Conservation (phyloP, 495 filamentous ascomycete species). For the Xylaria longipes region DNA sequence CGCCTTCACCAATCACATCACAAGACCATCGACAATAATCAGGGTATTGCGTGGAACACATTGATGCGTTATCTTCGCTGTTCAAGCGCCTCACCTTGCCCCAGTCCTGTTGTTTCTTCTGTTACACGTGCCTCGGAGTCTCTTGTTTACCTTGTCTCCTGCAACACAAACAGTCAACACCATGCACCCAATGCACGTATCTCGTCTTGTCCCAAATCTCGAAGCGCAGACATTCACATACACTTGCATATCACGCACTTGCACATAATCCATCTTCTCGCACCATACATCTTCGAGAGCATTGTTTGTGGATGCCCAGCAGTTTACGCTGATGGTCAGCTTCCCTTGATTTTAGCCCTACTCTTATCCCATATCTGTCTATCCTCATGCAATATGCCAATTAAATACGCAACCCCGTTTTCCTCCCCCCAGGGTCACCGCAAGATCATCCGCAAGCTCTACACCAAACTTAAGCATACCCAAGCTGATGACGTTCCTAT, state of each 20-base stretch:
- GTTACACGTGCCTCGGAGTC: neutral
- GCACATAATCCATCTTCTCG: neutral
- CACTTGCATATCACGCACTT: neutral
- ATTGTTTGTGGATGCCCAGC: neutral
- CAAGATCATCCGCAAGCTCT: conserved; percentile 19
- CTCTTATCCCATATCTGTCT: neutral
- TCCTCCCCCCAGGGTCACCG: conserved; percentile 20
- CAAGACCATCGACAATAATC: neutral
- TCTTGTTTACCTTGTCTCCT: neutral
- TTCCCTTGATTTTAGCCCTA: neutral
- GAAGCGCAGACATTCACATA: neutral
- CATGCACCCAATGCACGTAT: conserved; percentile 4
- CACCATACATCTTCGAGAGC: neutral
- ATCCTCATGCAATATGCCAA: conserved; percentile 10
- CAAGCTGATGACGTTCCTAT: conserved; percentile 24
- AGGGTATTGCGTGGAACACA: neutral
- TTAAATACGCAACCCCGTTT: conserved; percentile 5
- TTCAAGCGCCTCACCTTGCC: neutral
- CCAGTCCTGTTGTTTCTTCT: neutral
- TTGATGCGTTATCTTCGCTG: neutral
- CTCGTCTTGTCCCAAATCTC: neutral
- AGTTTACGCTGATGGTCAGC: conserved; percentile 8
- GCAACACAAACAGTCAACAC: neutral
- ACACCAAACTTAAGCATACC: conserved; percentile 22
- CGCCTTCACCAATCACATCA: neutral